Base-by-base conservation (phyloP, 2,329 filamentous ascomycete genomes). In the Monascus ruber region DNA sequence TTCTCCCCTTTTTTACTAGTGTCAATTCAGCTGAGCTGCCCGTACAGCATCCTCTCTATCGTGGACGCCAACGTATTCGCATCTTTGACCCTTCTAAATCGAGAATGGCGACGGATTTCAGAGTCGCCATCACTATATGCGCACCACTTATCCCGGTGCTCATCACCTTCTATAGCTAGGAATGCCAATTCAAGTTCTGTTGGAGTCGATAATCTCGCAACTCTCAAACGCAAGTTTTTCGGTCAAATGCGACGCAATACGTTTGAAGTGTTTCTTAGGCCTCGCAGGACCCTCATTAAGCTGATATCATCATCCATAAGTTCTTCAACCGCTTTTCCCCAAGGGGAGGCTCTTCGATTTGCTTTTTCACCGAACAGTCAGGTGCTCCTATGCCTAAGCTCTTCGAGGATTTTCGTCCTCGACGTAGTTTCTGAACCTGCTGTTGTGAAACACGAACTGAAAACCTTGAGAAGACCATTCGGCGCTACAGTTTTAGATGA, bases 281-380 rank as follows among this genome's bases (percentile, higher is more conserved):
- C 85, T 4, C 73, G 64, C 42, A 72, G 75, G 52, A 88, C 81
- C 5, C 69, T 84, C 34, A 74, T 94, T 52, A 88, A 83, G 55
- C 70, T 94, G 37, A 79, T 93, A 8, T 91, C 85, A 31, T 85
- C 81, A 36, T 87, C 83, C 5, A 85, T 85, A 49, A 89, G 83
- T 56, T 88, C 85, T 1, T 86, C 83, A 1, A 85, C 85, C 24
- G 74, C 75, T 2, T 82, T 81, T 45, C 86, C 85, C 1, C 82
- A 83, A 28, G 84, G 85, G 27, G 86, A 94, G 59, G 85, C 85
- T 34, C 85, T 94, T 65, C 83, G 85, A 39, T 94, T 93, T 59
- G 79, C 76, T 45, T 77, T 85, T 42, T 93, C 86, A 2, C 78
- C 84, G 5, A 77, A 74, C 39, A 85, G 85, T 2, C 78, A 81